Base-by-base conservation (phyloP, 345 rosid species). In the Boechera divaricarpa region DNA sequence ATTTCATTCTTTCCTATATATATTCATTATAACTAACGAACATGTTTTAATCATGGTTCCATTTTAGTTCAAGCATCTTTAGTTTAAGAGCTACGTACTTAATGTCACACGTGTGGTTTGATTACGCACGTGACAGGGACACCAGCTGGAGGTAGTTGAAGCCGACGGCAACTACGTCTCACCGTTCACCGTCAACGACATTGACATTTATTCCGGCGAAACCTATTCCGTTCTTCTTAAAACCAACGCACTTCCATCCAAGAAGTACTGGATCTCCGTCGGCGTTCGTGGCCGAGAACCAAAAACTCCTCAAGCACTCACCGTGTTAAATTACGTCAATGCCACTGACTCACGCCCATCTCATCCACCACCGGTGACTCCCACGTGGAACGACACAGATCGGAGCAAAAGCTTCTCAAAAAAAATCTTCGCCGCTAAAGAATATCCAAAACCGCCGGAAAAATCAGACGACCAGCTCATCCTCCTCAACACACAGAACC, bases 181-280 rank as follows among this genome's bases (percentile, higher is more conserved):
- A 28, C 96, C 93, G 11, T 91, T 91, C 31, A 65, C 65, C 21
- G 86, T 82, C 0, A 58, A 83, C 4, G 85, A 88, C 66, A 38
- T 94, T 18, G 91, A 89, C 82, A 82, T 91, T 6, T 89, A 90
- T 55, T 90, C 94, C 10, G 98, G 98, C 29, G 93, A 94, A 63
- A 91, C 88, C 63, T 94, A 91, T 77, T 94, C 97, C 0, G 84
- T 91, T 16, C 70, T 94, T 10, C 31, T 94, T 0, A 74, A 6
- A n/a, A 91, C 98, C 5, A 57, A 87, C 62, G 81, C 86, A 64
- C 28, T 31, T 6, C 82, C 90, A 3, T 67, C 83, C 2, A 13
- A 42, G 0, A 91, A 88, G 35, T 83, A 89, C 45, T 89, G 86
- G 84, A 77, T 91, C 68, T 82, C 92, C 39, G 55, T 80, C 21